Percentiles rank a stretch among this genome's conserved stretches.
phyloP scores from a whole-genome alignment of 495 filamentous ascomycete species.

The Penicillium salamii region DNA sequence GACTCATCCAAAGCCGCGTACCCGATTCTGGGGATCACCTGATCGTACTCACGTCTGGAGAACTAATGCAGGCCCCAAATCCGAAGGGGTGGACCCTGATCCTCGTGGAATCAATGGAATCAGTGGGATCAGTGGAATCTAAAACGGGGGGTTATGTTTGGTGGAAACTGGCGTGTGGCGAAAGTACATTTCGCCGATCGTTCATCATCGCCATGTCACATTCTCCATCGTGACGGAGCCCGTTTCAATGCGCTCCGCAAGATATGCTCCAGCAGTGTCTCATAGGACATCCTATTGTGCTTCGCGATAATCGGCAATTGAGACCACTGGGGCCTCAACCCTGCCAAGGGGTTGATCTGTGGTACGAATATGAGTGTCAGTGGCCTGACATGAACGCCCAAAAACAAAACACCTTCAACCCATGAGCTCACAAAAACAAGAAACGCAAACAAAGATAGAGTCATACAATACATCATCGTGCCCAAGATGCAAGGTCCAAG shows the following conservation, averaged over 20 bases:
- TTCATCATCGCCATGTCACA: conserved; percentile 16
- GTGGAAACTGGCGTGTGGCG: conserved; percentile 9
- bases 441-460: not conserved
- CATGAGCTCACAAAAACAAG: not conserved
- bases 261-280: not conserved
- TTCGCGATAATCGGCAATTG: not conserved
- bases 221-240: not conserved
- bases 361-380: not conserved
- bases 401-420: too few relatives aligned
- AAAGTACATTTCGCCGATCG: conserved; percentile 5
- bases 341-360: not conserved
- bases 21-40: conserved; percentile 1
- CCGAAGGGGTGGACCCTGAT: conserved; percentile 1
- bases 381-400: conserved; percentile 3
- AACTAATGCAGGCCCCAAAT: conserved; percentile 7
- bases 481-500: too few relatives aligned
- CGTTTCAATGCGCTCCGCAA: not conserved
- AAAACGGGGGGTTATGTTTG: not conserved
- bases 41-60: not conserved
- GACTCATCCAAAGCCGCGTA: conserved; percentile 12
- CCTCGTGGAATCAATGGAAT: not conserved
- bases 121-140: not conserved
- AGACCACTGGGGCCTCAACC: not conserved
- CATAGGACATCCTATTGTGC: conserved; percentile 1
- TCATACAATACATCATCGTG: not conserved